A percentile compares a stretch with the other conserved stretches of the same genome.
Conservation (phyloP, 331 rosid genomes). For the Ulmus americana region DNA sequence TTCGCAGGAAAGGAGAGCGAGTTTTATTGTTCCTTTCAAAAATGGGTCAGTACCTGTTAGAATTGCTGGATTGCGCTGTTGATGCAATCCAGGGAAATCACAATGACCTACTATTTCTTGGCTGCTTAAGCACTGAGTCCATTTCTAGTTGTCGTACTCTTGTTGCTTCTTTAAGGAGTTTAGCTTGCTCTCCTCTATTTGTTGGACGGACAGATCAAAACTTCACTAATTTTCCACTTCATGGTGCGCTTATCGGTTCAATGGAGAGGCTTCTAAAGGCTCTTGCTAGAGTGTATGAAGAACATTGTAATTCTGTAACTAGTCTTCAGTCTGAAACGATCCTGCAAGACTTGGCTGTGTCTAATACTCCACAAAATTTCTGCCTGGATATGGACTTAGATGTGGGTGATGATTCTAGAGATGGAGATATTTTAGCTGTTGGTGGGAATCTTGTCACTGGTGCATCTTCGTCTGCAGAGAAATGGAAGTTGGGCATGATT, state of each 20-base stretch:
- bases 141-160: conserved; percentile 38
- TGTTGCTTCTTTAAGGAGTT: conserved; percentile 50
- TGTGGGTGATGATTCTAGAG: conserved; percentile 60
- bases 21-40: conserved; percentile 45
- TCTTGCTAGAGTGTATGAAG: conserved; percentile 53
- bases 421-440: conserved; percentile 40
- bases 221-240: conserved; percentile 33
- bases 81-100: conserved; percentile 43
- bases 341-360: conserved; percentile 35
- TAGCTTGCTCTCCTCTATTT: conserved; percentile 61
- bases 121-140: conserved; percentile 46
- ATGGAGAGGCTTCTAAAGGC: conserved; percentile 59
- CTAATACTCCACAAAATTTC: conserved; percentile 33
- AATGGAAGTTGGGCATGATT: conserved; percentile 69
- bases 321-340: conserved; percentile 38
- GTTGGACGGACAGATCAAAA: conserved; percentile 35
- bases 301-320: conserved; percentile 41
- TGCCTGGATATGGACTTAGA: conserved; percentile 75
- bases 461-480: conserved; percentile 39
- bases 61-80: conserved; percentile 49
- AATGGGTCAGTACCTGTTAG: conserved; percentile 47
- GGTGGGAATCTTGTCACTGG: conserved; percentile 34
- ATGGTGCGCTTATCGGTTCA: conserved; percentile 43
- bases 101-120: conserved; percentile 29
- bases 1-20: conserved; percentile 51